Conservation (phyloP, 148 eudicot genomes). For the Silene uniflora region DNA sequence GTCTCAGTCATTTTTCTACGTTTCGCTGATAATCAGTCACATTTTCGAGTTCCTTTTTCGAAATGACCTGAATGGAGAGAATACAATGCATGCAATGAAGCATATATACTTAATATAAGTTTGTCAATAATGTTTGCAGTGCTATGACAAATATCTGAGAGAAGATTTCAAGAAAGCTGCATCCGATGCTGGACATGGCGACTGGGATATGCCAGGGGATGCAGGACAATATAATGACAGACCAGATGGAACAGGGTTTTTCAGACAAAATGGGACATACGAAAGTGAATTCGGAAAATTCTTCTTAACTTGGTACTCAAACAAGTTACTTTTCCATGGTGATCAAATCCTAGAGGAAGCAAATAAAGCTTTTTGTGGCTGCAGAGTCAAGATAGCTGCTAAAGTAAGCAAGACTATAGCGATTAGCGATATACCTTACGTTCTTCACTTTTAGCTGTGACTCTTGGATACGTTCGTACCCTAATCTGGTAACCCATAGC, state of each 20-base stretch:
- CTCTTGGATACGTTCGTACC: no score
- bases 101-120: background rate
- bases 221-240: slow-evolving; percentile 71
- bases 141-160: slow-evolving; percentile 73
- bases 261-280: slow-evolving; percentile 58
- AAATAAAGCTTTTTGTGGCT: slow-evolving; percentile 59
- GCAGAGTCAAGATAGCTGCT: slow-evolving; percentile 58
- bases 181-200: slow-evolving; percentile 55
- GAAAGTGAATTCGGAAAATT: slow-evolving; percentile 60
- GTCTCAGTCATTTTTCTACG: no score
- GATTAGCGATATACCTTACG: slow-evolving; percentile 21
- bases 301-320: slow-evolving; percentile 85
- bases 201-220: slow-evolving; percentile 64
- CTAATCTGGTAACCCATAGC: no score
- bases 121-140: slow-evolving; percentile 42
- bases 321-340: slow-evolving; percentile 66
- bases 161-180: slow-evolving; percentile 67
- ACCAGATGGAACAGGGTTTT: slow-evolving; percentile 61
- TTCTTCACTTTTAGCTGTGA: no score
- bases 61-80: background rate
- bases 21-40: no score
- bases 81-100: no score
- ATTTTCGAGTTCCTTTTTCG: background rate
- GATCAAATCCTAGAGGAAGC: slow-evolving; percentile 91
- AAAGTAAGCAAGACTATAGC: slow-evolving; percentile 58